Evolutionary conservation across 305 asterid species (phyloP), one percentile per base, ranked within the genome.

Genomic region (Fraxinus greggii): DNA sequence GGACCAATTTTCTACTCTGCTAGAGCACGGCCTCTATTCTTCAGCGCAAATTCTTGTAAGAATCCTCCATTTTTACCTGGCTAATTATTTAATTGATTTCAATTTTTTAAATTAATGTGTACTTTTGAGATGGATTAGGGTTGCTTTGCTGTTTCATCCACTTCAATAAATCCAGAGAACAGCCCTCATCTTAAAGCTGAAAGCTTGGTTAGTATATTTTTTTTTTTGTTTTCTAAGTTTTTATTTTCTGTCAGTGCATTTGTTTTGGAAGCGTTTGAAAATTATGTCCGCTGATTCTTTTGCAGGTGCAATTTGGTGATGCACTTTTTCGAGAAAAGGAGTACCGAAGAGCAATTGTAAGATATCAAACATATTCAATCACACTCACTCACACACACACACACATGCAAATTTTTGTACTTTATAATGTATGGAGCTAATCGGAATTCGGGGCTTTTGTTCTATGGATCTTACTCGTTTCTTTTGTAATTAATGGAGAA

Each of bases 41-140:
- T 96, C 99, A 3, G 98, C 98, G 75, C 97, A 96, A 86, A 88
- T 94, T 82, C 95, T 95, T 88, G 99, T 94, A 88, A 72, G 74
- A 31, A 4, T 82, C 74, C 77, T 70, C 31, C 29, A 82, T 76
- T 69, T 48, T 38, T 13, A 36, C 33, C 36, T 23, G 45, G 29
- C 10, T 77, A 23, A 67, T 56, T 78, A 15, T 70, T 76, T 17
- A 70, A 63, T 80, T 80, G 8, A 59, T 75, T 6, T 69, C 12
- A 7, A 24, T 38, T 56, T 81, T 72, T 69, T 28, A 67, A 77
- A n/a, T 5, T 77, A 63, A 81, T 76, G 8, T 73, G 65, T 40
- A 21, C 78, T 85, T 72, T 61, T 79, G 76, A 83, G 82, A 19
- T 83, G 24, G 75, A 80, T 13, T 85, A 96, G 99, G 98, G 98